Percentiles rank a stretch among this genome's conserved stretches.
Conservation (phyloP, 1,284 basidiomycete genomes). For the Ustilago vetiveriae region DNA sequence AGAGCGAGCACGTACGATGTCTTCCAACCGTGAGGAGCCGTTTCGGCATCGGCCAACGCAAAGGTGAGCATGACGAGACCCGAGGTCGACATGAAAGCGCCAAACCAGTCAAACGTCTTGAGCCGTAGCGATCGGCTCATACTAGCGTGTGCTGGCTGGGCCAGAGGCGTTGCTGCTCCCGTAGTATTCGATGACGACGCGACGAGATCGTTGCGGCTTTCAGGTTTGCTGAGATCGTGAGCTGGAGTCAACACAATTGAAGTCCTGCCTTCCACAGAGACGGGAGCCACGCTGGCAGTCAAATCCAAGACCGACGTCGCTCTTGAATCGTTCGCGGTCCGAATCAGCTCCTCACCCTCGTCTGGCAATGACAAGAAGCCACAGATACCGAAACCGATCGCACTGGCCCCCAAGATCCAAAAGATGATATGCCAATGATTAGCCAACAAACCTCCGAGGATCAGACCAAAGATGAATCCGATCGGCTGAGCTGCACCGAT, state of each 20-base stretch:
- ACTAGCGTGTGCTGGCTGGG: not conserved
- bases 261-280: conserved; percentile 5
- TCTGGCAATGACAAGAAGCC: conserved; percentile 70
- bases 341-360: conserved; percentile 45
- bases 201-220: conserved; percentile 8
- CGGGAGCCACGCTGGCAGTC: not conserved
- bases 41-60: conserved; percentile 78
- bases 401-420: conserved; percentile 73
- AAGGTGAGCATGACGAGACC: conserved; percentile 83
- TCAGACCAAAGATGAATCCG: conserved; percentile 72
- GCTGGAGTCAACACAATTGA: not conserved
- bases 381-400: conserved; percentile 70
- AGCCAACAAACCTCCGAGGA: conserved; percentile 76
- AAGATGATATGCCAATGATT: conserved; percentile 75
- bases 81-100: conserved; percentile 77
- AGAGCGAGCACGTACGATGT: conserved; percentile 72
- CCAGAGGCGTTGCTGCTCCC: not conserved
- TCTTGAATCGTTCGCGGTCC: conserved; percentile 3
- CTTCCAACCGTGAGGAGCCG: conserved; percentile 77
- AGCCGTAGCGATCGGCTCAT: conserved; percentile 32
- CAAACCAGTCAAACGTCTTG: conserved; percentile 78
- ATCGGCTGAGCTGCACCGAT: conserved; percentile 77
- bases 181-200: conserved; percentile 8
- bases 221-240: conserved; percentile 4
- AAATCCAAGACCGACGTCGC: conserved; percentile 16